These are phyloP conservation scores for Turritis glabra DNA, from an alignment of 345 rosid species.

Conservation along the genomic window DNA sequence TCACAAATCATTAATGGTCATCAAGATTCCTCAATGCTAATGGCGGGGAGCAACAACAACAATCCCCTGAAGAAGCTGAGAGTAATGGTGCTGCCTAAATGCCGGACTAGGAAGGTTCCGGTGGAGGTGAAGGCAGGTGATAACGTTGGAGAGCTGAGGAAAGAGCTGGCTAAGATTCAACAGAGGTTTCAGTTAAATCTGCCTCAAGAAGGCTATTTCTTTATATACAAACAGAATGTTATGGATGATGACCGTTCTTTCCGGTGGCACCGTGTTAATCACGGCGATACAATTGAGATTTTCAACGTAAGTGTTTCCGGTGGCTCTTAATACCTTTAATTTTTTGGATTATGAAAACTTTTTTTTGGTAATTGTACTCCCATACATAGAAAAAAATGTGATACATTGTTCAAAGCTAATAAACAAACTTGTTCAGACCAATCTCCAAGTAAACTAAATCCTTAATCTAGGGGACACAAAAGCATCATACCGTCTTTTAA, in stretches of 20 bases:
- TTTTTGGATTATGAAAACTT: too few species aligned
- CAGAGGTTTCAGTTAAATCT: conserved; percentile 51
- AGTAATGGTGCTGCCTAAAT: conserved; percentile 56
- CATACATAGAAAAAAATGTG: too few species aligned
- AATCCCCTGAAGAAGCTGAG: conserved; percentile 44
- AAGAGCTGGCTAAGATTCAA: conserved; percentile 62
- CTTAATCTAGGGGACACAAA: too few species aligned
- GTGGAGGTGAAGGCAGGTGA: conserved; percentile 60
- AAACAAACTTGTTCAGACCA: too few species aligned
- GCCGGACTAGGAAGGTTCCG: conserved; percentile 56
- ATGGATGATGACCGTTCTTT: conserved; percentile 78
- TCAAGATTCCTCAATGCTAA: neutral
- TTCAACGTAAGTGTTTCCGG: conserved; percentile 30
- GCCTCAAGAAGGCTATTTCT: conserved; percentile 73
- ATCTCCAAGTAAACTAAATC: too few species aligned
- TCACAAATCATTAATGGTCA: conserved; percentile 46
- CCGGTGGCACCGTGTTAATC: conserved; percentile 64
- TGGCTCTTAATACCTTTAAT: conserved; percentile 2
- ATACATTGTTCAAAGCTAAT: too few species aligned
- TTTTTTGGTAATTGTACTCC: too few species aligned
- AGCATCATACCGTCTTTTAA: too few species aligned
- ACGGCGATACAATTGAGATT: conserved; percentile 72
- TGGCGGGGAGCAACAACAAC: neutral
- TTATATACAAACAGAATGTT: conserved; percentile 62
- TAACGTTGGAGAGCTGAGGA: conserved; percentile 61